Evolutionary conservation across 2,329 filamentous ascomycete species (phyloP).

Genomic region (Aspergillus unguis): DNA sequence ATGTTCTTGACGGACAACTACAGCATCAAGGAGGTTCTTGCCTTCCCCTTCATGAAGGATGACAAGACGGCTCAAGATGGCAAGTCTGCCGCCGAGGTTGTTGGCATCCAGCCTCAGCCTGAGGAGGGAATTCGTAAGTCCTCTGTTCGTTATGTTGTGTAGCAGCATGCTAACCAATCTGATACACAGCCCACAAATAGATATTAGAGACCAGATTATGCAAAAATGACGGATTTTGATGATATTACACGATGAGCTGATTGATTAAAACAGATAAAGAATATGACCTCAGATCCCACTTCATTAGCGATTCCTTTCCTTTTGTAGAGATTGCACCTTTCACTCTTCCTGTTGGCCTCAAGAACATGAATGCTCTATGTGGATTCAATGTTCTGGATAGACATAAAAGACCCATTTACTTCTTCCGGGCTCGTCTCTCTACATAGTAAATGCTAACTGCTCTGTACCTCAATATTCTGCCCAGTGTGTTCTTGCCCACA

Average conservation of each 20-base stretch:
- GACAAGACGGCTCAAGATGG: slow-evolving; percentile 55
- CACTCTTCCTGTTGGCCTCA: too few species aligned
- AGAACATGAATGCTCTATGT: too few species aligned
- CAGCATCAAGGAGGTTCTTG: slow-evolving; percentile 90
- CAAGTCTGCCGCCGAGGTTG: slow-evolving; percentile 60
- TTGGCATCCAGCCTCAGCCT: slow-evolving; percentile 55
- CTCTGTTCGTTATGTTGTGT: neutral
- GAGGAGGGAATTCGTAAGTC: slow-evolving; percentile 58
- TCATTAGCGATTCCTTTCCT: neutral
- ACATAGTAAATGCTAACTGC: too few species aligned
- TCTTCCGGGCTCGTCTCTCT: too few species aligned
- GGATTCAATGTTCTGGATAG: too few species aligned
- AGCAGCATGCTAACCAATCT: slow-evolving; percentile 20
- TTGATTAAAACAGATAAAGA: slow-evolving; percentile 18
- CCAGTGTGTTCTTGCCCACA: too few species aligned
- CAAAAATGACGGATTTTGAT: slow-evolving; percentile 15
- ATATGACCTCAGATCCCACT: slow-evolving; percentile 1
- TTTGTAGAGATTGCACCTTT: neutral
- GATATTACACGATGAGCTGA: slow-evolving; percentile 20
- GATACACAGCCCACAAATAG: slow-evolving; percentile 34
- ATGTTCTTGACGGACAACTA: slow-evolving; percentile 97
- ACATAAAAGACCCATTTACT: too few species aligned
- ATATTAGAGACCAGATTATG: slow-evolving; percentile 11
- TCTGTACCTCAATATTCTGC: too few species aligned
- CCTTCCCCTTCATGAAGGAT: slow-evolving; percentile 98